Conservation (phyloP, 441 rosid genomes). For the Populus trichocarpa region DNA sequence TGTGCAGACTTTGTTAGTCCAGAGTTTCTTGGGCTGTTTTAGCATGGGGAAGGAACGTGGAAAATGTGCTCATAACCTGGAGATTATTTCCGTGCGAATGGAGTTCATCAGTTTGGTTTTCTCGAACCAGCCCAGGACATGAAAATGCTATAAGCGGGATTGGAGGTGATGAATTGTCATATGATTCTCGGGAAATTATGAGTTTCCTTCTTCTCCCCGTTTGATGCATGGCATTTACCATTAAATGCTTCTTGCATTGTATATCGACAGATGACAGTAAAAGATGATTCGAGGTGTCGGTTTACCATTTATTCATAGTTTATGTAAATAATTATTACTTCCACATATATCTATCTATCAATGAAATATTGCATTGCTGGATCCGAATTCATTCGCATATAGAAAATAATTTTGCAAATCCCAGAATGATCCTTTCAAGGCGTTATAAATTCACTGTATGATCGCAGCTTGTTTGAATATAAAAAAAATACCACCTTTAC, state of each 20-base stretch:
- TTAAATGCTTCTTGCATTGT: constrained; percentile 26
- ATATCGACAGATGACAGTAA: background rate
- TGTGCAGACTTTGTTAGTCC: background rate
- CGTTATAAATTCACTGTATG: background rate
- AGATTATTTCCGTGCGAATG: background rate
- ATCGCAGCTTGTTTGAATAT: background rate
- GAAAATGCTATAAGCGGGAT: background rate
- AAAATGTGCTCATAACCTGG: background rate
- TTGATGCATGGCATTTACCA: constrained; percentile 22
- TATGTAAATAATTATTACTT: constrained; percentile 17
- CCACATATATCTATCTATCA: background rate
- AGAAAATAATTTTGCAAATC: background rate
- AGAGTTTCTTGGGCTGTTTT: background rate
- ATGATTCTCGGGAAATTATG: constrained; percentile 13
- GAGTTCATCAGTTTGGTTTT: constrained; percentile 1
- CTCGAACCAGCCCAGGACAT: constrained; percentile 21
- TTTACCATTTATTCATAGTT: background rate
- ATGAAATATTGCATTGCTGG: background rate
- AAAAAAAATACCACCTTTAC: background rate
- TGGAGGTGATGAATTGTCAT: background rate
- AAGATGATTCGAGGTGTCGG: background rate
- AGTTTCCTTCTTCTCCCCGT: background rate
- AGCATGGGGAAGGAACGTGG: background rate
- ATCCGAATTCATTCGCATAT: background rate
- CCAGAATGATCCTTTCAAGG: background rate